Base-by-base conservation (phyloP, 164 flowering plant genomes). In the Aristolochia californica region DNA sequence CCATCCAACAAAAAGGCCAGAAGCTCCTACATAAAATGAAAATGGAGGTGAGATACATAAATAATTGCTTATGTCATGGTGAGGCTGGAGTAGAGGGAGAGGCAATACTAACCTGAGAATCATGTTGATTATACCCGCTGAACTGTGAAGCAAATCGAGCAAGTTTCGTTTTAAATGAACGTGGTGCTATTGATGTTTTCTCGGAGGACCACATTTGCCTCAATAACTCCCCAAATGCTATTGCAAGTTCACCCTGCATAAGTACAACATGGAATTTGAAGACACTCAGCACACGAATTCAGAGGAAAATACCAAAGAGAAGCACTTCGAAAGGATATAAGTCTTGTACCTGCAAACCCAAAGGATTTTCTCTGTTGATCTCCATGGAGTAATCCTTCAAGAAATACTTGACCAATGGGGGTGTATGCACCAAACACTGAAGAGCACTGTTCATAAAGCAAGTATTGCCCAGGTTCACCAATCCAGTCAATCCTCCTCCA, bases 81-180 rank as follows among this genome's bases (percentile, higher is more conserved):
- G 40, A 34, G 40, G 40, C 40, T 5, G 40, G 40, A 34, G 40
- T 2, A 34, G 40, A 34, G 7, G 40, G 10, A 34, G 11, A 3
- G 26, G 27, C 23, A 53, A 20, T 56, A 78, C 83, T 68, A 59
- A 94, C 99, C 67, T 94, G 97, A 61, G 99, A 90, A 82, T 94
- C 99, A 72, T 90, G 99, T 75, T 94, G 99, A 55, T 84, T 90
- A 72, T 86, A 94, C 20, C 97, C 99, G 73, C 99, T 94, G 70
- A 94, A 94, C 68, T 94, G 97, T 11, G 99, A 95, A 62, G 99
- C 99, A 80, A 90, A 94, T 21, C 89, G 87, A 62, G 88, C 83
- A 53, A 94, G 86, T 71, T 87, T 90, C 63, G 81, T 88, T 78
- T 94, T 90, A 61, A 94, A 94, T 44, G 57, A 73, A 69, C 99